phyloP scores from a whole-genome alignment of 306 rosid genomes.

The Cotoneaster glaucophyllus region DNA sequence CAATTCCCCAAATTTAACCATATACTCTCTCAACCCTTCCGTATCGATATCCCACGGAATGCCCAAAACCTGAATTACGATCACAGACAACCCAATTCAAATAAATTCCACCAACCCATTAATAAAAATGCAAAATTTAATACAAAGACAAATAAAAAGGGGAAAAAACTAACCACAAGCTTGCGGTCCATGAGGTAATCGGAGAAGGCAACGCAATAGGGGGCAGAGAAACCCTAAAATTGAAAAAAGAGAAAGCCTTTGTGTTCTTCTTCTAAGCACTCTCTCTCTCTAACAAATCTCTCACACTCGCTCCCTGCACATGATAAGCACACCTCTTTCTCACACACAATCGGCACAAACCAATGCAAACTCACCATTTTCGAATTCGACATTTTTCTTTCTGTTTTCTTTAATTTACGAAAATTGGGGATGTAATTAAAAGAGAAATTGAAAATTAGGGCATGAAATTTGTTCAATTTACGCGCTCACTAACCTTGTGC shows the following conservation, averaged over 20 bases:
- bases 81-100: neutral
- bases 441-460: constrained; percentile 16
- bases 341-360: constrained; percentile 61
- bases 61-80: constrained; percentile 52
- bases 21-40: constrained; percentile 70
- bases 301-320: constrained; percentile 95
- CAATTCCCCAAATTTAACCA: constrained; percentile 77
- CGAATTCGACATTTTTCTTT: neutral
- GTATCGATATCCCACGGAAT: constrained; percentile 85
- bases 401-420: neutral
- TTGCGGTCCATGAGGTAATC: constrained; percentile 66
- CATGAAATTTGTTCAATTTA: constrained; percentile 23
- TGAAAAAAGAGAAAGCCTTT: constrained; percentile 30
- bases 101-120: neutral
- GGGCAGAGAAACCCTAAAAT: constrained; percentile 37
- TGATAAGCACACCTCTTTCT: constrained; percentile 80
- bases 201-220: constrained; percentile 9
- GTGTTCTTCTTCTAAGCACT: constrained; percentile 42
- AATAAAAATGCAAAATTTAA: neutral
- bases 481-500: constrained; percentile 77
- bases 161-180: constrained; percentile 64
- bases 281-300: constrained; percentile 75
- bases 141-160: neutral
- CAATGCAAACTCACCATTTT: constrained; percentile 55
- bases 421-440: constrained; percentile 24